phyloP scores from a whole-genome alignment of 768 basidiomycete species.

The Suillus americanus region DNA sequence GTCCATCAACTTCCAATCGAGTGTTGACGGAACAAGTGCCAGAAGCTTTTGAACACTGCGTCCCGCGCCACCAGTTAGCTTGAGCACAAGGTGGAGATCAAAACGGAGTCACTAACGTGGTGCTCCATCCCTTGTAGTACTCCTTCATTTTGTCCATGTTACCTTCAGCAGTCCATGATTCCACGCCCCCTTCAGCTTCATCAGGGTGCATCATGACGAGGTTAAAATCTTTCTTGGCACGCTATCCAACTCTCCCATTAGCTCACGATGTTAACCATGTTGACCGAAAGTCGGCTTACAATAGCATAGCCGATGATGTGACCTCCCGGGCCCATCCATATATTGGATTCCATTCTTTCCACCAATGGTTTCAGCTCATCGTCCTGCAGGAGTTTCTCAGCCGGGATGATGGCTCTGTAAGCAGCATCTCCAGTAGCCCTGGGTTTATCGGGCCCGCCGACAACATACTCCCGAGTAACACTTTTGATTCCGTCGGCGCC shows the following conservation, averaged over 20 bases:
- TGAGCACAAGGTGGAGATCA: not conserved
- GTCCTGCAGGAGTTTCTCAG: constrained; percentile 45
- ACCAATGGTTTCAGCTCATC: constrained; percentile 52
- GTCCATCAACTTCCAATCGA: constrained; percentile 51
- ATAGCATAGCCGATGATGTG: constrained; percentile 49
- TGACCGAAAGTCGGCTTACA: constrained; percentile 27
- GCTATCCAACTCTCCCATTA: constrained; percentile 12
- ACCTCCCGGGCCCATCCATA: constrained; percentile 58
- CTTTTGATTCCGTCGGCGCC: constrained; percentile 59
- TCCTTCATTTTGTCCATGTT: constrained; percentile 45
- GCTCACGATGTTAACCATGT: not conserved
- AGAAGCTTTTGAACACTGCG: constrained; percentile 46
- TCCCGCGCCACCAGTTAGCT: constrained; percentile 5
- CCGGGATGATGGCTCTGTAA: constrained; percentile 55
- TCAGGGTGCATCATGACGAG: constrained; percentile 46
- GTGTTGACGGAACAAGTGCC: constrained; percentile 40
- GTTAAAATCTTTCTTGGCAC: constrained; percentile 43
- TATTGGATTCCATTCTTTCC: constrained; percentile 50
- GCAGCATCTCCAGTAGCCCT: constrained; percentile 64
- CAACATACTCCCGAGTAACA: constrained; percentile 45
- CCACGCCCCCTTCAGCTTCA: constrained; percentile 26
- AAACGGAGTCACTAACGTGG: constrained; percentile 34
- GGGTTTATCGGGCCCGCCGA: constrained; percentile 45
- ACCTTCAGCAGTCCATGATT: constrained; percentile 45
- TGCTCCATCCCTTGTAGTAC: constrained; percentile 49